These are phyloP conservation scores for Peniophora sp. DNA, from an alignment of 1,284 basidiomycete genomes.

Conservation along the genomic window DNA sequence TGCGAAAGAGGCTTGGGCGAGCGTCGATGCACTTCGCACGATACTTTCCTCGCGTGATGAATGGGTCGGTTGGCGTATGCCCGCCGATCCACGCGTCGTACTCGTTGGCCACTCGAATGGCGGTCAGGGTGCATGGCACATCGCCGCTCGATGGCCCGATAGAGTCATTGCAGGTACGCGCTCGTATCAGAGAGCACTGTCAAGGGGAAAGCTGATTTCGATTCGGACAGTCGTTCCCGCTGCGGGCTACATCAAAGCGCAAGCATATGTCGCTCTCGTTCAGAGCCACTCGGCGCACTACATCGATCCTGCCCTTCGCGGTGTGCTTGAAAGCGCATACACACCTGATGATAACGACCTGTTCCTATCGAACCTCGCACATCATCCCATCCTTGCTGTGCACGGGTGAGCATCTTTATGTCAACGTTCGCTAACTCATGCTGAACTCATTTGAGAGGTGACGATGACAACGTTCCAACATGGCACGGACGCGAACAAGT, in stretches of 20 bases:
- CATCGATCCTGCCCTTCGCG: constrained; percentile 65
- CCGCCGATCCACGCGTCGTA: constrained; percentile 36
- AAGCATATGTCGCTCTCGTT: constrained; percentile 72
- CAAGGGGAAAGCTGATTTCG: constrained; percentile 6
- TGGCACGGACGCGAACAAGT: constrained; percentile 71
- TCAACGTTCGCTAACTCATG: neutral
- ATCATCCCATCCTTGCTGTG: constrained; percentile 65
- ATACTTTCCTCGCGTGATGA: constrained; percentile 29
- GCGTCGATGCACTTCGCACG: constrained; percentile 42
- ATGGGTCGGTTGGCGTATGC: constrained; percentile 37
- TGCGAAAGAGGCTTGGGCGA: constrained; percentile 49
- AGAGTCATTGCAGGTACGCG: constrained; percentile 52
- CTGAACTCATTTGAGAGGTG: constrained; percentile 34
- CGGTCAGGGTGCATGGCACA: constrained; percentile 84
- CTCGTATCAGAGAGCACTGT: neutral
- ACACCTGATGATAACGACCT: constrained; percentile 84
- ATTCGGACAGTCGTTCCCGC: constrained; percentile 51
- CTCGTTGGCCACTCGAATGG: constrained; percentile 89
- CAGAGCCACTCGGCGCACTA: constrained; percentile 68
- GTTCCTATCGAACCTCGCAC: constrained; percentile 68
- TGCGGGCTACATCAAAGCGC: constrained; percentile 77
- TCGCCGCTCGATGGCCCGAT: constrained; percentile 72
- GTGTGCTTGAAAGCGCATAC: constrained; percentile 65
- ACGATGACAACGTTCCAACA: constrained; percentile 72
- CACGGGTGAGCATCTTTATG: constrained; percentile 50